phyloP scores from a whole-genome alignment of 1,284 basidiomycete species.

The Coniferiporia weirii region DNA sequence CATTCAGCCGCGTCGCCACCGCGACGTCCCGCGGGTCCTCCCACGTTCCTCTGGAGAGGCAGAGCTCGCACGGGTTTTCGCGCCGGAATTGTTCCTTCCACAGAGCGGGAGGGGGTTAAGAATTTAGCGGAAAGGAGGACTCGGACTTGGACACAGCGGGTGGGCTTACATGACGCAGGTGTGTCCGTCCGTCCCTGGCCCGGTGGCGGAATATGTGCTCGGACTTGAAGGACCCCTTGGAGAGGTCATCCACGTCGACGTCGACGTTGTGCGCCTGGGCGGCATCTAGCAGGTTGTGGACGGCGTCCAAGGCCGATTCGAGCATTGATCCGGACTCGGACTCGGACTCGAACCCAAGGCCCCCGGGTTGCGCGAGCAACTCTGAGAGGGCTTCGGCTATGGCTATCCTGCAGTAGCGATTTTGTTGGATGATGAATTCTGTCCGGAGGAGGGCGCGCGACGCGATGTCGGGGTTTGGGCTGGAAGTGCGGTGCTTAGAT shows the following conservation, averaged over 20 bases:
- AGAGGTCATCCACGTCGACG: not conserved
- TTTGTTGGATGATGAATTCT: not conserved
- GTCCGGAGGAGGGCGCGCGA: not conserved
- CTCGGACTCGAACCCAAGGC: too few species aligned
- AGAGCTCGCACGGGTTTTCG: not conserved
- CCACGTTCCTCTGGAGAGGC: not conserved
- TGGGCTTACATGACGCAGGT: not conserved
- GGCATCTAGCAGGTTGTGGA: not conserved
- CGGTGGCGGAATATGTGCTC: not conserved
- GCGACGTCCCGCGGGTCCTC: not conserved
- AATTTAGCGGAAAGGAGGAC: not conserved
- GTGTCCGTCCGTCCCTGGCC: not conserved
- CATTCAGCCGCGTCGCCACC: not conserved
- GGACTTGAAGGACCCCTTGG: not conserved
- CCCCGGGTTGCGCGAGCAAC: not conserved
- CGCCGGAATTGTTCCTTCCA: not conserved
- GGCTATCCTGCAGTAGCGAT: not conserved
- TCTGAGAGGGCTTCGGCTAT: not conserved
- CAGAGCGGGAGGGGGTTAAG: too few species aligned
- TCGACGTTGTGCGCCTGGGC: not conserved
- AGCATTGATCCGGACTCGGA: not conserved
- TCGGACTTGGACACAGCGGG: too few species aligned
- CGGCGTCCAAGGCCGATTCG: not conserved
- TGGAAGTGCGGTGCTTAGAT: not conserved
- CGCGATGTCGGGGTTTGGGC: not conserved